Evolutionary conservation across 768 basidiomycete genomes (phyloP).

Genomic region (Mycena chlorophos): DNA sequence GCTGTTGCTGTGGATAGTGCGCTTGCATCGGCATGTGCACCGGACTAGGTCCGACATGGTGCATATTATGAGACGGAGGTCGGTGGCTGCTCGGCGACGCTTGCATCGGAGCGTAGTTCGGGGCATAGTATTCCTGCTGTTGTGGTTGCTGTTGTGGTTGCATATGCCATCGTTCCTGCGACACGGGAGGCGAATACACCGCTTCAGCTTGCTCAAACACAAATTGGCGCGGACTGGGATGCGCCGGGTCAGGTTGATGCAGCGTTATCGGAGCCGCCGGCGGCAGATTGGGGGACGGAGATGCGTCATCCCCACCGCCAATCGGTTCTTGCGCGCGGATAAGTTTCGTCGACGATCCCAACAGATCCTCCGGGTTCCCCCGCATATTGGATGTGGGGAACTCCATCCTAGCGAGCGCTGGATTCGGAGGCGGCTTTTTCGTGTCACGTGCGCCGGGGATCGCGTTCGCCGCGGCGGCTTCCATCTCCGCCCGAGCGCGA

Average conservation of each 20-base stretch:
- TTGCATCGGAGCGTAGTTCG: neutral
- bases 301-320: neutral
- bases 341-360: constrained; percentile 26
- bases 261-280: neutral
- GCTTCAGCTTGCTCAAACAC: neutral
- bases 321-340: constrained; percentile 17
- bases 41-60: too few species aligned
- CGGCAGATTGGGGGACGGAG: neutral
- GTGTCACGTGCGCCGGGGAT: neutral
- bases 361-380: constrained; percentile 22
- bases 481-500: constrained; percentile 20
- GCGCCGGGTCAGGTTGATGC: neutral
- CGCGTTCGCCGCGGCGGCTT: neutral
- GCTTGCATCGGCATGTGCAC: too few species aligned
- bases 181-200: neutral
- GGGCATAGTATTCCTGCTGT: too few species aligned
- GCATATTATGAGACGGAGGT: too few species aligned
- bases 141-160: neutral
- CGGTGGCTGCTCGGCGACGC: too few species aligned
- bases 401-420: neutral
- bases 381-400: constrained; percentile 23
- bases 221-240: neutral
- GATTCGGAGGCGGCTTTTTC: neutral
- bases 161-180: neutral
- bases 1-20: too few species aligned